These are phyloP conservation scores for Eucommia ulmoides DNA, from an alignment of 257 asterid genomes.

Conservation along the genomic window DNA sequence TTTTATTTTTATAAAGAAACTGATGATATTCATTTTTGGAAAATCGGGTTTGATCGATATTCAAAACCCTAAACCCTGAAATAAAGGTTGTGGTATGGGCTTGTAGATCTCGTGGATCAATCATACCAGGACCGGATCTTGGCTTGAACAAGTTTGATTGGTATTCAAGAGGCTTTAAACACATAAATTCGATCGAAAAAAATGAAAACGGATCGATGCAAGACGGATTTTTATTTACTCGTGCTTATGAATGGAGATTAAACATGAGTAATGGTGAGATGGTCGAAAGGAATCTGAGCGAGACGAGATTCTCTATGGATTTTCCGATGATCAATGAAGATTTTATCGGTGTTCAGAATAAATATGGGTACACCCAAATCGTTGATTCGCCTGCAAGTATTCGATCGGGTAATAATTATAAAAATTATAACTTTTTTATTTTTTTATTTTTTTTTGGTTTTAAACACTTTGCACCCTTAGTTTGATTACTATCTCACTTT, in stretches of 20 bases:
- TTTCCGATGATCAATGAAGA: constrained; percentile 50
- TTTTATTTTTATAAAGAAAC: no score
- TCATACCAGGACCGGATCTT: constrained; percentile 58
- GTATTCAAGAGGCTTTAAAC: constrained; percentile 39
- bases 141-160: constrained; percentile 41
- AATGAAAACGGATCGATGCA: constrained; percentile 8
- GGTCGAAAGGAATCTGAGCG: constrained; percentile 38
- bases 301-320: constrained; percentile 39
- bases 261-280: constrained; percentile 35
- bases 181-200: constrained; percentile 5
- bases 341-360: constrained; percentile 22
- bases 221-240: constrained; percentile 18
- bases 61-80: background rate
- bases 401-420: constrained; percentile 22
- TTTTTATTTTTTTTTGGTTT: background rate
- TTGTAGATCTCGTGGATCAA: constrained; percentile 39
- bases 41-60: constrained; percentile 1
- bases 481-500: no score
- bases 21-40: background rate
- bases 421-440: background rate
- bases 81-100: constrained; percentile 42
- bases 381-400: constrained; percentile 30
- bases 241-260: constrained; percentile 58
- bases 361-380: constrained; percentile 43
- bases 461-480: background rate